A percentile compares a stretch with the other conserved stretches of the same genome.
Conservation (phyloP, 192 early-diverging fungal species). For the Backusella parvicylindrica region DNA sequence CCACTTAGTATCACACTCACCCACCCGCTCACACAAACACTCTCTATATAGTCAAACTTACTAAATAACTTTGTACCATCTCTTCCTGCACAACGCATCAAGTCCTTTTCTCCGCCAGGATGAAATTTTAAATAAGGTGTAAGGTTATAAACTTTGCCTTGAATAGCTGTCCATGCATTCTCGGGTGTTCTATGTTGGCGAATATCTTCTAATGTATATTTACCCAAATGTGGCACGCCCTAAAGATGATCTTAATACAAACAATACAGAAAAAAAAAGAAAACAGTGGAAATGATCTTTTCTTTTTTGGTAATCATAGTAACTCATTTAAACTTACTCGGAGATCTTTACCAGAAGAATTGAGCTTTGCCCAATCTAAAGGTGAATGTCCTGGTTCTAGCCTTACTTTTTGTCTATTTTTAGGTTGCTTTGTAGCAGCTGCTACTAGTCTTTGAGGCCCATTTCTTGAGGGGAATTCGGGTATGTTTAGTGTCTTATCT, state of each 20-base stretch:
- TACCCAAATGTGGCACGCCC: constrained; percentile 50
- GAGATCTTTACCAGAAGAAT: constrained; percentile 69
- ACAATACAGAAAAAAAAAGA: not conserved
- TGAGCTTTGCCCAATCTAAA: constrained; percentile 90
- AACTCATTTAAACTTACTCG: constrained; percentile 32
- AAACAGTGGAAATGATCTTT: too few relatives aligned
- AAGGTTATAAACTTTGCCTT: constrained; percentile 90
- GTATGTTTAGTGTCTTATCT: constrained; percentile 16
- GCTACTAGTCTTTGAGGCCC: constrained; percentile 38
- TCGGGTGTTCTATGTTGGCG: constrained; percentile 69
- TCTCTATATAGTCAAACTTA: not conserved
- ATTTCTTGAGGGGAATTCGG: constrained; percentile 34
- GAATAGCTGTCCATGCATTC: constrained; percentile 88
- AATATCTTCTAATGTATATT: constrained; percentile 73
- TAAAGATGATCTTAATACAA: constrained; percentile 25
- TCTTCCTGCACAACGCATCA: constrained; percentile 52
- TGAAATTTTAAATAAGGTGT: constrained; percentile 89
- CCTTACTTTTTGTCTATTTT: constrained; percentile 67
- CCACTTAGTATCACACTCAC: not conserved
- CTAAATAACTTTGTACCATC: not conserved
- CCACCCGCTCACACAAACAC: too few relatives aligned
- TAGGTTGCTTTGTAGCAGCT: constrained; percentile 30
- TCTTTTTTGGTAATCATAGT: not conserved
- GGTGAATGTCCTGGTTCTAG: constrained; percentile 87
- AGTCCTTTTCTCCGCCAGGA: constrained; percentile 80